Base-by-base conservation (phyloP, 1,284 basidiomycete species). In the Tilletia indica region DNA sequence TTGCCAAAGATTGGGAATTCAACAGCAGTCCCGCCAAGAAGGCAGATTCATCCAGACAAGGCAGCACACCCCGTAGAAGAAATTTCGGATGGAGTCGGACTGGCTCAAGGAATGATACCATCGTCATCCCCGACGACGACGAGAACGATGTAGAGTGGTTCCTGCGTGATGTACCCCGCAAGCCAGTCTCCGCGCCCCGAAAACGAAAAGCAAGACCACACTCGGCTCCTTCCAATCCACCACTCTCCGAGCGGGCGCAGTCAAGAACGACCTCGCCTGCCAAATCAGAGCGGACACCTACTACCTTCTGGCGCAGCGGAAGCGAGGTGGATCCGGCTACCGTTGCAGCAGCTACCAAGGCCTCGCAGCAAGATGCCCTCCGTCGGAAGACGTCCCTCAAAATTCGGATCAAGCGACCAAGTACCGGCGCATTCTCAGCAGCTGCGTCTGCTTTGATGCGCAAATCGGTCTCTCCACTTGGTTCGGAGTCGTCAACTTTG, bases 261-360 rank as follows among this genome's bases (percentile, higher is more conserved):
- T 45, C 42, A 45, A 45, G 14, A 45, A 9, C 42, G 6, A 14
- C 31, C 14, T 39, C 61, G 36, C 61, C 38, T 34, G 36, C 61
- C 61, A 64, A 64, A 39, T 19, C 34, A 2, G 9, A 11, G 5
- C 31, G 61, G 12, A 64, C 36, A 8, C 61, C 61, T 4, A 38
- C 61, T 36, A 64, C 61, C 8, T 64, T 64, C n/a, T 64, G 61
- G 61, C 61, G 61, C 12, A 64, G 61, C 34, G 61, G 61, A 3
- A 39, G 36, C 61, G 61, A 64, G 39, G 61, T 64, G 14, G 61
- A 64, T 36, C 61, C 61, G 12, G 12, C 61, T n/a, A 42, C 34
- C 4, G 36, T 64, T 9, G 36, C 61, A 39, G 61, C 61, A 3
- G 61, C 61, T 16, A 38, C 19, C 34, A 64, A 64, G 61, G 61